Conservation (phyloP, 1,139 yeast genomes). For the Nakaseomyces glabratus region DNA sequence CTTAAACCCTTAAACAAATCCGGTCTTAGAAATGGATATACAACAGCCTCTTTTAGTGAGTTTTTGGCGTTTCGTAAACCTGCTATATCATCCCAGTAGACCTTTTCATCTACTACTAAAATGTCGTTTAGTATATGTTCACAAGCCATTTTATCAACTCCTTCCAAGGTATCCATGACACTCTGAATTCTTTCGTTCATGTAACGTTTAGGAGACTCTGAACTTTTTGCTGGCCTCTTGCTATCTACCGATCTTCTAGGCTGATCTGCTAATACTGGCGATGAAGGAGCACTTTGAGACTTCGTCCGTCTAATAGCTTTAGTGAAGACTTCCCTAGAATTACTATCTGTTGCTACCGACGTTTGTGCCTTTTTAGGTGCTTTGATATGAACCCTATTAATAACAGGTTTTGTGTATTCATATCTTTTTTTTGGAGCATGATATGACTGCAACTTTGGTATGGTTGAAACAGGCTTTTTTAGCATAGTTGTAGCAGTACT, state of each 20-base stretch:
- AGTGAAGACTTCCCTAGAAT: constrained; percentile 4
- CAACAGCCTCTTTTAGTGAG: constrained; percentile 56
- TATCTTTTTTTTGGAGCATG: constrained; percentile 11
- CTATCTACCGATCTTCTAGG: constrained; percentile 1
- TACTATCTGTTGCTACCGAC: background rate
- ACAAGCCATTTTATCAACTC: constrained; percentile 40
- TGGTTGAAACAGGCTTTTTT: background rate
- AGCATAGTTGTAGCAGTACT: constrained; percentile 2
- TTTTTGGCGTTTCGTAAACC: constrained; percentile 50
- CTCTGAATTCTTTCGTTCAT: constrained; percentile 8
- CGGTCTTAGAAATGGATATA: constrained; percentile 56
- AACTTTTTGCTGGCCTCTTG: constrained; percentile 4
- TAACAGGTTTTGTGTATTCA: constrained; percentile 20
- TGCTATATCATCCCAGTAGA: constrained; percentile 57
- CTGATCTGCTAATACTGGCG: constrained; percentile 6
- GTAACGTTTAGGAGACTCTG: constrained; percentile 1
- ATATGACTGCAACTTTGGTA: constrained; percentile 1
- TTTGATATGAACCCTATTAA: constrained; percentile 19
- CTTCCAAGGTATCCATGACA: constrained; percentile 25
- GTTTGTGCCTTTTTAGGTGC: constrained; percentile 10
- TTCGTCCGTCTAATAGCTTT: constrained; percentile 2
- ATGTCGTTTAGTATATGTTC: constrained; percentile 40
- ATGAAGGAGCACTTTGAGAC: constrained; percentile 7
- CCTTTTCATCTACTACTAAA: constrained; percentile 48
- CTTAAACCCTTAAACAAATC: constrained; percentile 52